These are phyloP conservation scores for Fusarium fujikuroi DNA, from an alignment of 2,329 filamentous ascomycete species.

Conservation along the genomic window DNA sequence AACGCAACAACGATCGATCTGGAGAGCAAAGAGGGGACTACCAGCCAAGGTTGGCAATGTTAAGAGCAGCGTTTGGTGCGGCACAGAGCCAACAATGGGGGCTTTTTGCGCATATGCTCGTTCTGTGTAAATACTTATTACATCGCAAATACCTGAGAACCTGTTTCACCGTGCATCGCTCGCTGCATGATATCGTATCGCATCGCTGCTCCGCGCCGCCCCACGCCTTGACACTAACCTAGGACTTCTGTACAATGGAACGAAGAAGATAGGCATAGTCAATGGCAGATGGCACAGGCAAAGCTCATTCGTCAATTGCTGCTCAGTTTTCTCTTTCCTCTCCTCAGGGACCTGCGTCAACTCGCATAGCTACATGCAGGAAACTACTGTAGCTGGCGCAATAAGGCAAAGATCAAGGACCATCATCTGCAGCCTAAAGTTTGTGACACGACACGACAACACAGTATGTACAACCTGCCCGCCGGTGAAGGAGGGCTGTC, in stretches of 20 bases:
- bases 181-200: conserved; percentile 33
- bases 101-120: background rate
- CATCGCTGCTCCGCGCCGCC: conserved; percentile 40
- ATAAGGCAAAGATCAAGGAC: conserved; percentile 35
- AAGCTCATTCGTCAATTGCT: conserved; percentile 43
- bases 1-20: conserved; percentile 25
- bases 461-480: conserved; percentile 11
- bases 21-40: conserved; percentile 12
- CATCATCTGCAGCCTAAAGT: conserved; percentile 24
- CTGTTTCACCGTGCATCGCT: conserved; percentile 13
- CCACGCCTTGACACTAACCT: conserved; percentile 23
- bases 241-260: background rate
- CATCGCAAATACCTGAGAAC: conserved; percentile 5
- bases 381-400: conserved; percentile 34
- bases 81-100: conserved; percentile 1
- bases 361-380: conserved; percentile 25
- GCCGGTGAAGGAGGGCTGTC: conserved; percentile 21
- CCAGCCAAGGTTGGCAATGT: background rate
- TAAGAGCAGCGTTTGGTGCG: conserved; percentile 4
- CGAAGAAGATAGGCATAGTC: background rate
- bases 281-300: conserved; percentile 8
- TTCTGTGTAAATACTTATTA: conserved; percentile 5
- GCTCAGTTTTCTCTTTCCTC: conserved; percentile 47
- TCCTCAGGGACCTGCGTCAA: conserved; percentile 42
- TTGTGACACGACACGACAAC: conserved; percentile 32